A percentile compares a stretch with the other conserved stretches of the same genome.
These are phyloP conservation scores for Kluyveromyces sp. DNA, from an alignment of 1,139 yeast species.

Conservation along the genomic window DNA sequence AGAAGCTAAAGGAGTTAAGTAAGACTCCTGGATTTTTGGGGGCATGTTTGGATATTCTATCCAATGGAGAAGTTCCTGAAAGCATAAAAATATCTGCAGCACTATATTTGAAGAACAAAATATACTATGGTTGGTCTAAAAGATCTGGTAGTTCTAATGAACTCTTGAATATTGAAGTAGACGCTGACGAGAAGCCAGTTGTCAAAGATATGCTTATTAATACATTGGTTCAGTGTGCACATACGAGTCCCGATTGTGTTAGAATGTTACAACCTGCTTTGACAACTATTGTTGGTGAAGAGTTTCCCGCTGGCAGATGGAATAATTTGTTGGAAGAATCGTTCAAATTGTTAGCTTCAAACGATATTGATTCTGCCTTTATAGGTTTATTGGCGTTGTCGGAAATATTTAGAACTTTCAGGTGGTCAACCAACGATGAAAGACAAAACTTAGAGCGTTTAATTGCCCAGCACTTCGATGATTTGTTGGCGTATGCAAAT, in stretches of 20 bases:
- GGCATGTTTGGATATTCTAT: conserved; percentile 72
- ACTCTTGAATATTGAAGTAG: conserved; percentile 35
- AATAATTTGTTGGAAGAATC: conserved; percentile 53
- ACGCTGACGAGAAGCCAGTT: conserved; percentile 61
- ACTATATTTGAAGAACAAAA: conserved; percentile 74
- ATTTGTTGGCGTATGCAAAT: conserved; percentile 58
- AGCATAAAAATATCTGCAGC: conserved; percentile 74
- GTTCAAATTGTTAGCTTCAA: conserved; percentile 46
- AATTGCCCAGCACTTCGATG: conserved; percentile 60
- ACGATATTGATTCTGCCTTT: conserved; percentile 52
- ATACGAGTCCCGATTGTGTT: conserved; percentile 29
- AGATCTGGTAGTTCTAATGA: conserved; percentile 27
- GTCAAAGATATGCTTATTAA: conserved; percentile 51
- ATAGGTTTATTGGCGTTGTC: conserved; percentile 72
- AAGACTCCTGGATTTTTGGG: conserved; percentile 64
- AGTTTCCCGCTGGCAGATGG: conserved; percentile 64
- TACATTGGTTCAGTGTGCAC: conserved; percentile 34
- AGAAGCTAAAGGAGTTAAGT: conserved; percentile 50
- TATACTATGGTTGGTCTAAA: conserved; percentile 56
- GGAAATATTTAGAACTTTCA: conserved; percentile 65
- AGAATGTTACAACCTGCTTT: conserved; percentile 54
- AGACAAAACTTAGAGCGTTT: conserved; percentile 55
- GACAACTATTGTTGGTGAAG: conserved; percentile 54
- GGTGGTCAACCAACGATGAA: conserved; percentile 64
- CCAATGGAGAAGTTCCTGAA: conserved; percentile 44